Conservation (phyloP, 352 stramenopile species). For the Pythium sukuiense region DNA sequence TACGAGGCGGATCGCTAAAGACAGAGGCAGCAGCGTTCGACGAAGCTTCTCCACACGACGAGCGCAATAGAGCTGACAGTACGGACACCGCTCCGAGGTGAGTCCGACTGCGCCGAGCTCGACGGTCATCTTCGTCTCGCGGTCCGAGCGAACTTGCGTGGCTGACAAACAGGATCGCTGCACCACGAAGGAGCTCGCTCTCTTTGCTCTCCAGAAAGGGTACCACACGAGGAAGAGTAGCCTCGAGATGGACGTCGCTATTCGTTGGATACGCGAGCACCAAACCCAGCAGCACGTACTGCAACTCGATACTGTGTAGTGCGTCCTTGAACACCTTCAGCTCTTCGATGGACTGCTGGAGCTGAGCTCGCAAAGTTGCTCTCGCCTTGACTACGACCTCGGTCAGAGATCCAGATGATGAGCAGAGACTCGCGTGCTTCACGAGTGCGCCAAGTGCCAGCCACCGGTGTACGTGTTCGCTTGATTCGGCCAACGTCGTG, state of each 20-base stretch:
- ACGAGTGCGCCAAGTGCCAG: conserved; percentile 10
- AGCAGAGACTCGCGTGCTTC: not conserved
- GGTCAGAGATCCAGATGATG: not conserved
- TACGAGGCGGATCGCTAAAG: not conserved
- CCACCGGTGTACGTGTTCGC: conserved; percentile 6
- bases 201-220: not conserved
- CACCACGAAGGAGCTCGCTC: conserved; percentile 1
- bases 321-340: conserved; percentile 18
- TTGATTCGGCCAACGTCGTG: not conserved
- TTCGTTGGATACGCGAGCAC: conserved; percentile 5
- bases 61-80: not conserved
- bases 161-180: conserved; percentile 13
- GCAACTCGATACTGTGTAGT: conserved; percentile 2
- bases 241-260: not conserved
- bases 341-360: conserved; percentile 17
- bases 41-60: not conserved
- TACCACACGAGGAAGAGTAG: not conserved
- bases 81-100: not conserved
- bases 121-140: not conserved
- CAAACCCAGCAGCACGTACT: conserved; percentile 13
- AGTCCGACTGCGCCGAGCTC: not conserved
- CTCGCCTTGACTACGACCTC: not conserved
- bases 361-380: not conserved
- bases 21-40: not conserved
- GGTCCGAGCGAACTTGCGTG: conserved; percentile 12